Percentiles rank a stretch among this genome's conserved stretches.
phyloP scores from a whole-genome alignment of 1,284 basidiomycete species.

The Rhodotorula sp. region DNA sequence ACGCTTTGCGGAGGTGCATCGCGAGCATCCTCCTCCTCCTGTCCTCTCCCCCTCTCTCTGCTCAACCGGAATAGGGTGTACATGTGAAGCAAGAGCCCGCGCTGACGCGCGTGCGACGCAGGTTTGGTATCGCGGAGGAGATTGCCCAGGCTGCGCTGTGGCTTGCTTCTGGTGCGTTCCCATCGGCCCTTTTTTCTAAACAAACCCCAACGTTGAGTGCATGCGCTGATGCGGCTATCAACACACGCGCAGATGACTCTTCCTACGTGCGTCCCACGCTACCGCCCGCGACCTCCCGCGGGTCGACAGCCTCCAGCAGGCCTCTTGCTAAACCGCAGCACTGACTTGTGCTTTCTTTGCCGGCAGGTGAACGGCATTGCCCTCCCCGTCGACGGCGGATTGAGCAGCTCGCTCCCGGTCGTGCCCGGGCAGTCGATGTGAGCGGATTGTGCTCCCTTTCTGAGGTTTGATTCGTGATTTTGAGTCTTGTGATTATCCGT shows the following conservation, averaged over 20 bases:
- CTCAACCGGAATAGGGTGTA: not conserved
- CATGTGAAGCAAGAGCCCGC: slow-evolving; percentile 11
- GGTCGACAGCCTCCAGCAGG: too few relatives aligned
- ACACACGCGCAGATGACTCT: slow-evolving; percentile 70
- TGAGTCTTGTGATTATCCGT: not conserved
- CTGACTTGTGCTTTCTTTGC: too few relatives aligned
- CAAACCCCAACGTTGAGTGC: not conserved
- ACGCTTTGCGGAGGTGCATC: slow-evolving; percentile 71
- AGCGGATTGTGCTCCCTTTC: not conserved
- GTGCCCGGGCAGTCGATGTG: slow-evolving; percentile 58
- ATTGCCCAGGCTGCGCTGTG: slow-evolving; percentile 82
- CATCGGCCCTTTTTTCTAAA: slow-evolving; percentile 10
- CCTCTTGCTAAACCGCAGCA: not conserved
- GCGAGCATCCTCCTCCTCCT: not conserved
- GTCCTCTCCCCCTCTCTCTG: too few relatives aligned
- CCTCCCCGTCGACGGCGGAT: slow-evolving; percentile 81
- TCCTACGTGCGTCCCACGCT: slow-evolving; percentile 58
- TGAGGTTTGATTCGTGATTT: too few relatives aligned
- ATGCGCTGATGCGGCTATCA: not conserved
- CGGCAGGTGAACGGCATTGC: slow-evolving; percentile 83
- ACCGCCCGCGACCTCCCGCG: not conserved
- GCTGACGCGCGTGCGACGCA: slow-evolving; percentile 14
- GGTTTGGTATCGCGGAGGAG: slow-evolving; percentile 67
- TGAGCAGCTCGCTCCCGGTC: slow-evolving; percentile 72
- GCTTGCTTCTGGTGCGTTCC: slow-evolving; percentile 78